Percentiles rank a stretch among this genome's conserved stretches.
Evolutionary conservation across 2,329 filamentous ascomycete genomes (phyloP).

Genomic region (Aureobasidium leucospermi): DNA sequence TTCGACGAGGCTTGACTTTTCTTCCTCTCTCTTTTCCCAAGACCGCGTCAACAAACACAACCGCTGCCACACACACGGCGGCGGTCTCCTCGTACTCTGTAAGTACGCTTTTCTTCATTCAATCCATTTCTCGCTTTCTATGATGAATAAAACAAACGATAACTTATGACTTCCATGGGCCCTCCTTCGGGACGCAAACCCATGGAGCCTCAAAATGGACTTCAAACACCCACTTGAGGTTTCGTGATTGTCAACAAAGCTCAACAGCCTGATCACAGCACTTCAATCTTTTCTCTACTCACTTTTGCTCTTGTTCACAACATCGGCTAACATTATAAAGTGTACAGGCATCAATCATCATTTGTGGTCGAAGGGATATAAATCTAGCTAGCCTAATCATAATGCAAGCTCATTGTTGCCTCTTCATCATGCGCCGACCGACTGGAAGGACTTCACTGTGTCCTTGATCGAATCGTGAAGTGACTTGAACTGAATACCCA

Average conservation of each 20-base stretch:
- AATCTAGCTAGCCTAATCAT: not conserved
- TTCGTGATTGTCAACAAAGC: slow-evolving; percentile 38
- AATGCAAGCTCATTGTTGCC: slow-evolving; percentile 6
- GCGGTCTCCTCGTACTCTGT: not conserved
- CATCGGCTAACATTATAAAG: slow-evolving; percentile 3
- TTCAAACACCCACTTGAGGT: slow-evolving; percentile 25
- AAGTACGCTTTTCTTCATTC: not conserved
- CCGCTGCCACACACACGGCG: not conserved
- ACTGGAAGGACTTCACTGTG: slow-evolving; percentile 56
- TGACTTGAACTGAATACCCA: slow-evolving; percentile 53
- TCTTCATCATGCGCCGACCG: slow-evolving; percentile 37
- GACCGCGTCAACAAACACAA: not conserved
- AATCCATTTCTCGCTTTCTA: not conserved
- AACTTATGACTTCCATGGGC: slow-evolving; percentile 11
- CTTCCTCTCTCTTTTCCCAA: not conserved
- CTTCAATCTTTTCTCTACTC: not conserved
- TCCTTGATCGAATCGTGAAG: slow-evolving; percentile 55
- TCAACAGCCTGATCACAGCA: slow-evolving; percentile 45
- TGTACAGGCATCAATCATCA: slow-evolving; percentile 1
- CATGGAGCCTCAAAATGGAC: slow-evolving; percentile 12
- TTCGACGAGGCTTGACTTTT: not conserved
- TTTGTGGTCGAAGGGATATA: not conserved
- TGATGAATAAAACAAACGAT: slow-evolving; percentile 12
- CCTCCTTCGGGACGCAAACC: slow-evolving; percentile 6
- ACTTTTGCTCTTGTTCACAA: not conserved